Evolutionary conservation across 1,284 basidiomycete genomes (phyloP).

Genomic region (Tremellales sp.): DNA sequence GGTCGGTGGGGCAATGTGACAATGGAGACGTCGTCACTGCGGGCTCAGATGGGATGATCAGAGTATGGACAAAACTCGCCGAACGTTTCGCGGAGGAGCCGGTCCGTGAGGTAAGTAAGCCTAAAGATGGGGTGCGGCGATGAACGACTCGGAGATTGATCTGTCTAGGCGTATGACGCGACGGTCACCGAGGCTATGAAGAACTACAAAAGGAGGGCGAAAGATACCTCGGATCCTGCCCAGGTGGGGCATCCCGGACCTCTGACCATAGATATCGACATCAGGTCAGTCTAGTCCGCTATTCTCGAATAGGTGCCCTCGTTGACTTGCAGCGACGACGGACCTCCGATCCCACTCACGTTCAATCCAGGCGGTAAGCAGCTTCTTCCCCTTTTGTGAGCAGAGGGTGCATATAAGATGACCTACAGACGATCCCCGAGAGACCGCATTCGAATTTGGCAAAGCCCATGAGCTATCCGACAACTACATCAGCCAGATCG

Average conservation of each 20-base stretch:
- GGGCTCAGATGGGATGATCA: constrained; percentile 29
- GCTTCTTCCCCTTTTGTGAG: not conserved
- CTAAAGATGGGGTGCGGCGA: too few relatives aligned
- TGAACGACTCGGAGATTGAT: too few relatives aligned
- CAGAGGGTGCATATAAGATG: not conserved
- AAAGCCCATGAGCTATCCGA: constrained; percentile 20
- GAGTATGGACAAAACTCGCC: constrained; percentile 21
- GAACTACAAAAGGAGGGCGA: not conserved
- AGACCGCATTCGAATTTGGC: constrained; percentile 23
- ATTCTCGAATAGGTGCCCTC: not conserved
- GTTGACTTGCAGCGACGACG: constrained; percentile 20
- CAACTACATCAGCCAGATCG: constrained; percentile 31
- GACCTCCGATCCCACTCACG: constrained; percentile 18
- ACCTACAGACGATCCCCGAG: constrained; percentile 22
- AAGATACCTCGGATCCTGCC: not conserved
- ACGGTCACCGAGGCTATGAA: constrained; percentile 7
- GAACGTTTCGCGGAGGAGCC: constrained; percentile 6
- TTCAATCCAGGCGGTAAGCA: constrained; percentile 19
- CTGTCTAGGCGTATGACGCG: constrained; percentile 8
- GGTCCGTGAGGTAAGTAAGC: constrained; percentile 13
- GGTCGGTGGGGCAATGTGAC: constrained; percentile 21
- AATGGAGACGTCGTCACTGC: constrained; percentile 34
- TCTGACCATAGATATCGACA: constrained; percentile 24
- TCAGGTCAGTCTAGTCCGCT: constrained; percentile 13
- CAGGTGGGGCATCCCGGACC: not conserved